Percentiles rank a stretch among this genome's conserved stretches.
phyloP scores from a whole-genome alignment of 352 stramenopile species.

The Pythium vanterpoolii region DNA sequence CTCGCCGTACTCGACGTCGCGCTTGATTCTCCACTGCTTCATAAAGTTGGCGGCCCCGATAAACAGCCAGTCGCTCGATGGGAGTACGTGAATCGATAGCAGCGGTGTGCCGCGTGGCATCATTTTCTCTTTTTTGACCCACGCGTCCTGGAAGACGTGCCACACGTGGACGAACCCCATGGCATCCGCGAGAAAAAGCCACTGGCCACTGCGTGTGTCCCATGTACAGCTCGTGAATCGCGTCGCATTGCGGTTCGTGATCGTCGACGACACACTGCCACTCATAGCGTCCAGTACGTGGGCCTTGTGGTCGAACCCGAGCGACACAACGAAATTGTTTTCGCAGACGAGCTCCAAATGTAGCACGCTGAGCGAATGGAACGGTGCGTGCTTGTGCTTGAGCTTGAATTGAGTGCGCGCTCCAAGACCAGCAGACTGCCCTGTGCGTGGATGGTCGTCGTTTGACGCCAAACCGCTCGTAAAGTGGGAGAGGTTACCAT shows the following conservation, averaged over 20 bases:
- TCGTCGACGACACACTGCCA: conserved; percentile 48
- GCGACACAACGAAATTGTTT: conserved; percentile 69
- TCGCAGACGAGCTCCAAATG: conserved; percentile 53
- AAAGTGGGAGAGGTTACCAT: conserved; percentile 60
- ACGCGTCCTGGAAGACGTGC: conserved; percentile 66
- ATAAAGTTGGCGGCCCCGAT: conserved; percentile 33
- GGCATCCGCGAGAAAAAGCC: conserved; percentile 54
- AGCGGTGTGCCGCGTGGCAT: conserved; percentile 17
- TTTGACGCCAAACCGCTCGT: conserved; percentile 13
- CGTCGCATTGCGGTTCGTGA: conserved; percentile 40
- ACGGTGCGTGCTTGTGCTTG: conserved; percentile 57
- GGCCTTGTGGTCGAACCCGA: conserved; percentile 73
- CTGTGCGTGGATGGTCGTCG: background rate
- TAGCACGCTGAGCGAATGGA: conserved; percentile 60
- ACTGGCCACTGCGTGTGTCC: conserved; percentile 39
- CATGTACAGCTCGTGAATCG: conserved; percentile 62
- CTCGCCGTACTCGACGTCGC: conserved; percentile 56
- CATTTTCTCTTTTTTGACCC: conserved; percentile 39
- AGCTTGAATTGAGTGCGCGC: conserved; percentile 44
- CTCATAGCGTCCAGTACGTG: conserved; percentile 69
- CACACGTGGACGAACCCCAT: conserved; percentile 54
- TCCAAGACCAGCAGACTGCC: conserved; percentile 7
- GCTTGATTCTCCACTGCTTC: conserved; percentile 62
- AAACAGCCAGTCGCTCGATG: conserved; percentile 42
- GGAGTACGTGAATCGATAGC: conserved; percentile 13